These are phyloP conservation scores for Tephrocybe sp. DNA, from an alignment of 768 basidiomycete species.

Conservation along the genomic window DNA sequence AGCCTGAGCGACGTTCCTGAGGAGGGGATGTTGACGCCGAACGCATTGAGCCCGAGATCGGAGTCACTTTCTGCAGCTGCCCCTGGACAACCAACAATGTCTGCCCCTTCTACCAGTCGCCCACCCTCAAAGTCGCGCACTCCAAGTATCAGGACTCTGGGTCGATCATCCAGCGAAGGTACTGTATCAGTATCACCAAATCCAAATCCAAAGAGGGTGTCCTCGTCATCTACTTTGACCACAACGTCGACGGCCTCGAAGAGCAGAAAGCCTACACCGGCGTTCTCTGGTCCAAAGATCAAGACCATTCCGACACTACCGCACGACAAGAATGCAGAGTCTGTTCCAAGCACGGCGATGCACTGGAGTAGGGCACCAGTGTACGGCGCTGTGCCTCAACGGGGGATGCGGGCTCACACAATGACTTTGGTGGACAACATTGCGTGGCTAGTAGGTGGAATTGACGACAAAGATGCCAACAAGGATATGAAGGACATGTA, in stretches of 20 bases:
- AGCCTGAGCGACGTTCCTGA: slow-evolving; percentile 33
- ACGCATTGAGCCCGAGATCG: slow-evolving; percentile 8
- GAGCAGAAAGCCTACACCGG: slow-evolving; percentile 16
- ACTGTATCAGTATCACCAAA: slow-evolving; percentile 5
- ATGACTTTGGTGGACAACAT: slow-evolving; percentile 79
- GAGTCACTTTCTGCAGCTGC: slow-evolving; percentile 12
- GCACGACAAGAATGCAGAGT: slow-evolving; percentile 54
- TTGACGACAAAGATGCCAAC: slow-evolving; percentile 74
- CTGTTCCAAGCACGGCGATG: slow-evolving; percentile 71
- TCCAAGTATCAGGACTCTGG: slow-evolving; percentile 34
- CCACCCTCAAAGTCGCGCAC: slow-evolving; percentile 16
- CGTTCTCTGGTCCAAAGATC: slow-evolving; percentile 28
- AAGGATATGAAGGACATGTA: slow-evolving; percentile 77
- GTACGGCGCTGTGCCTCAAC: slow-evolving; percentile 63
- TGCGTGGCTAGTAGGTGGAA: slow-evolving; percentile 89
- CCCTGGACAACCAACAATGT: slow-evolving; percentile 9
- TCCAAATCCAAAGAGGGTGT: slow-evolving; percentile 11
- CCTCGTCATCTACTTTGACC: slow-evolving; percentile 17
- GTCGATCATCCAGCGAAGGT: slow-evolving; percentile 18
- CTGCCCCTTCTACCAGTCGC: slow-evolving; percentile 7
- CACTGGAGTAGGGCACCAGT: slow-evolving; percentile 86
- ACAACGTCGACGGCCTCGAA: slow-evolving; percentile 18
- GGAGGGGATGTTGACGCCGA: slow-evolving; percentile 22
- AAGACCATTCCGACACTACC: slow-evolving; percentile 57
- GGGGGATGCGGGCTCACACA: slow-evolving; percentile 77